These are phyloP conservation scores for Thraustochytrium sp. DNA, from an alignment of 352 stramenopile genomes.

Conservation along the genomic window DNA sequence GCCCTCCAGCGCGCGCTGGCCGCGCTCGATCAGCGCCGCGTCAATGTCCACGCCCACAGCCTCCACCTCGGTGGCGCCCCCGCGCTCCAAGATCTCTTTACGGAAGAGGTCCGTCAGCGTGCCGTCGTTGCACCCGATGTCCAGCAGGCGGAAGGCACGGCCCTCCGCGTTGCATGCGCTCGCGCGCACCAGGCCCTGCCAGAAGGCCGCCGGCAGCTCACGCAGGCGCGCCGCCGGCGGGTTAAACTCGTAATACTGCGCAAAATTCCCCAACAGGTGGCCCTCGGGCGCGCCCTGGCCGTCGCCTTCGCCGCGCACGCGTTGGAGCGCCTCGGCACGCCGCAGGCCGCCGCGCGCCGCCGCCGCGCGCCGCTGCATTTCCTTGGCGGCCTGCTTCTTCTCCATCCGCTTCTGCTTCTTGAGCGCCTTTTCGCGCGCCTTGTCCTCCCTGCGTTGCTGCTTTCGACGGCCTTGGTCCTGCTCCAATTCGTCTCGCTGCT, in stretches of 20 bases:
- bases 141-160: neutral
- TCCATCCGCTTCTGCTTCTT: too few relatives aligned
- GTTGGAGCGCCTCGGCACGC: neutral
- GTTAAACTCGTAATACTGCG: slow-evolving; percentile 36
- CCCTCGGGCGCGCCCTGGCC: neutral
- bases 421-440: too few relatives aligned
- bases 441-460: too few relatives aligned
- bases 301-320: neutral
- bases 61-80: neutral
- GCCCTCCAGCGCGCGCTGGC: neutral
- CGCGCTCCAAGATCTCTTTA: neutral
- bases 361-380: too few relatives aligned
- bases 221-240: neutral
- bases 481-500: too few relatives aligned
- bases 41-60: slow-evolving; percentile 42
- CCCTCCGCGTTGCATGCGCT: neutral
- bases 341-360: too few relatives aligned
- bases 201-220: neutral
- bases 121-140: slow-evolving; percentile 42
- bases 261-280: slow-evolving; percentile 39
- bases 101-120: slow-evolving; percentile 13
- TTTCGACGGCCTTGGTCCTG: too few relatives aligned
- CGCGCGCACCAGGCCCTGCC: neutral
- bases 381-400: too few relatives aligned
- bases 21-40: slow-evolving; percentile 5